Base-by-base conservation (phyloP, 495 filamentous ascomycete species). In the Niebla homalea region DNA sequence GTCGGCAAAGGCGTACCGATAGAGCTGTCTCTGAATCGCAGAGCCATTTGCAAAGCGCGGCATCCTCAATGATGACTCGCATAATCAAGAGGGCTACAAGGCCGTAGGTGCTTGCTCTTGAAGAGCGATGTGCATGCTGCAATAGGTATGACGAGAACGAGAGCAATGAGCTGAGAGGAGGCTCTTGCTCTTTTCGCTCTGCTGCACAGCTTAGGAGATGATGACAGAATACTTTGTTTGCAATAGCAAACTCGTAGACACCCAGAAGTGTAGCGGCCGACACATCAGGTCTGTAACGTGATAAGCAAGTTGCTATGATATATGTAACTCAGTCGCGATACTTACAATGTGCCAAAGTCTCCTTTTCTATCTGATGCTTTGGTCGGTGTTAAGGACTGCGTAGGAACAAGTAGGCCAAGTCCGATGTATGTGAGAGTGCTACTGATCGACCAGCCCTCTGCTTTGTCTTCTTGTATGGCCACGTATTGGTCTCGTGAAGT, bases 201-300 rank as follows among this genome's bases (percentile, higher is more conserved):
- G 77, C 58, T 5, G 68, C 57, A 20, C 78, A 62, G 11, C 79
- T 78, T 45, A 94, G 77, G 35, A 98, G 64, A 57, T 84, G 89
- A 58, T 83, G 83, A 65, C 86, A 90, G 64, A 97, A 97, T 19
- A 97, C 74, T 66, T 94, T 96, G 72, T 97, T 98, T 12, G 90
- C 81, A 65, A 89, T 84, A 21, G 78, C 81, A 65, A 97, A 97
- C 60, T 97, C 93, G 63, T 97, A 97, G 0, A 85, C 84, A 15
- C 87, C 79, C 20, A 98, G 70, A 6, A 97, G 67, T 0, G 92
- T 71, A 4, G 87, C 80, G 46, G 84, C 83, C 62, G 88, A 77
- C 54, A 83, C 75, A 4, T 79, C 78, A 5, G 92, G 92, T 49
- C 89, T 94, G 46, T 15, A 10, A 26, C 36, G 42, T 49, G 55